phyloP scores from a whole-genome alignment of 2,329 filamentous ascomycete species.

The Atkinsonella texensis region DNA sequence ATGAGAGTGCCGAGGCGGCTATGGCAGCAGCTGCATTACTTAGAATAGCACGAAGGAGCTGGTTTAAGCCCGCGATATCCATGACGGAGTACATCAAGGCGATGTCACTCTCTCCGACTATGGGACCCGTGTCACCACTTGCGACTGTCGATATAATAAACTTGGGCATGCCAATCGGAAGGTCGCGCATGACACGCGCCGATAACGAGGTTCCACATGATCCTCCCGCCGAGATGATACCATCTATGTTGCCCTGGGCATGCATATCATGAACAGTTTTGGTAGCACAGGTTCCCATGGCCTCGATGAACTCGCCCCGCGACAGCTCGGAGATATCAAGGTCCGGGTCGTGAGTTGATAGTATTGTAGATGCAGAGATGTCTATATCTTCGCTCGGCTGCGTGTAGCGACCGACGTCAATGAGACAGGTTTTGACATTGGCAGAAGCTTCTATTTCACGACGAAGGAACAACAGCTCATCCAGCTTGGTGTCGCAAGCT shows the following conservation, averaged over 20 bases:
- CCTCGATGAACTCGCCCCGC: constrained; percentile 43
- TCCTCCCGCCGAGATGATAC: constrained; percentile 47
- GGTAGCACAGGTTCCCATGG: constrained; percentile 38
- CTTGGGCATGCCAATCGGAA: constrained; percentile 58
- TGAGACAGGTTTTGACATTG: constrained; percentile 13
- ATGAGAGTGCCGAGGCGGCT: constrained; percentile 41
- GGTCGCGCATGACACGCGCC: constrained; percentile 46
- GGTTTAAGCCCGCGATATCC: constrained; percentile 55
- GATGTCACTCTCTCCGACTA: constrained; percentile 58
- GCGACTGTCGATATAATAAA: constrained; percentile 59
- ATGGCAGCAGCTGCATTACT: constrained; percentile 52
- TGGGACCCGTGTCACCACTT: constrained; percentile 49
- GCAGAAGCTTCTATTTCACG: constrained; percentile 26
- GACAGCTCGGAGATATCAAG: constrained; percentile 26
- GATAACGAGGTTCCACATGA: constrained; percentile 51
- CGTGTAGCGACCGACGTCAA: constrained; percentile 35
- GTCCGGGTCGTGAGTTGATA: constrained; percentile 20
- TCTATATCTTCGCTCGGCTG: constrained; percentile 32
- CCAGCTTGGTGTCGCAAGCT: constrained; percentile 53
- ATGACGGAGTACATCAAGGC: constrained; percentile 61
- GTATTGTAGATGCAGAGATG: constrained; percentile 30
- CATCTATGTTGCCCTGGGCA: constrained; percentile 32
- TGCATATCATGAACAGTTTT: constrained; percentile 28
- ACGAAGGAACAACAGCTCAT: constrained; percentile 44
- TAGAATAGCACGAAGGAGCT: constrained; percentile 43